A percentile compares a stretch with the other conserved stretches of the same genome.
Evolutionary conservation across 2,329 filamentous ascomycete genomes (phyloP).

Genomic region (Aspergillus fijiensis): DNA sequence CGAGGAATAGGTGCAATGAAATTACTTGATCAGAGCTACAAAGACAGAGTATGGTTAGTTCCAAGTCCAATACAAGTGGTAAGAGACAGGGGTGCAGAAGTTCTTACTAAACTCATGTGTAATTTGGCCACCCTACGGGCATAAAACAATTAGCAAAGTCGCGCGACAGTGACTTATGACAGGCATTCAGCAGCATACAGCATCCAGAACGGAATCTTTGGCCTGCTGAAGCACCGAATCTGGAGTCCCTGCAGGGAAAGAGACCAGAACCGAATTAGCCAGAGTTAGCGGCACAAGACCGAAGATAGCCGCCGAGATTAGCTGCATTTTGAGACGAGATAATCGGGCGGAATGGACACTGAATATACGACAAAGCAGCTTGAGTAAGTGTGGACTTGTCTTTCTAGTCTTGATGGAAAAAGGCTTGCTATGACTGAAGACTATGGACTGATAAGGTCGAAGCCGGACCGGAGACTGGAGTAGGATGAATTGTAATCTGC

Average conservation of each 20-base stretch:
- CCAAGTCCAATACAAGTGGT: background rate
- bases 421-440: background rate
- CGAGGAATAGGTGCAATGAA: slow-evolving; percentile 1
- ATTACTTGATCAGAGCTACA: slow-evolving; percentile 46
- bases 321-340: slow-evolving; percentile 57
- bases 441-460: background rate
- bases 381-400: background rate
- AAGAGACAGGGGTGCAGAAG: background rate
- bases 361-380: background rate
- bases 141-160: slow-evolving; percentile 10
- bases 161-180: background rate
- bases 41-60: slow-evolving; percentile 8
- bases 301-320: slow-evolving; percentile 59
- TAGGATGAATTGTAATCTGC: background rate
- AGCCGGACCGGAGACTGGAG: background rate
- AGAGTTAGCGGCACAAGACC: slow-evolving; percentile 61
- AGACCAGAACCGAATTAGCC: slow-evolving; percentile 76
- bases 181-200: slow-evolving; percentile 46
- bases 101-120: slow-evolving; percentile 76
- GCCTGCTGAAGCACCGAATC: slow-evolving; percentile 67
- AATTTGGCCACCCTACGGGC: slow-evolving; percentile 63
- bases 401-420: background rate
- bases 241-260: slow-evolving; percentile 69
- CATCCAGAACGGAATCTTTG: slow-evolving; percentile 67
- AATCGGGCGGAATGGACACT: background rate